Conservation (phyloP, 371 early-diverging fungal species). For the Lichtheimia ramosa region DNA sequence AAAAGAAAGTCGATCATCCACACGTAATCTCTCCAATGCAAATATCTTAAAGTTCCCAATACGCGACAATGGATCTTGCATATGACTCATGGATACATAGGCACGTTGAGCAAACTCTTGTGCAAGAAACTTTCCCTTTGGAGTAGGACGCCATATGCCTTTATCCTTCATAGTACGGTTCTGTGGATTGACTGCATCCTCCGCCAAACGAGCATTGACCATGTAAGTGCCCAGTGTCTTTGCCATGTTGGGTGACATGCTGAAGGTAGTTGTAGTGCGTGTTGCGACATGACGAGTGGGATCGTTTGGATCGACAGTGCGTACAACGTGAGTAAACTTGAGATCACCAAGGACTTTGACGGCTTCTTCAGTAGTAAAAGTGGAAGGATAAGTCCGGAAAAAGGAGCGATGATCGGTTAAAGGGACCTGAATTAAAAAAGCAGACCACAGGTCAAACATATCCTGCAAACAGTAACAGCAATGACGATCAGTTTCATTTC, state of each 20-base stretch:
- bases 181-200: slow-evolving; percentile 48
- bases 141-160: slow-evolving; percentile 49
- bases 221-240: slow-evolving; percentile 56
- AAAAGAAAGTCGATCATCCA: slow-evolving; percentile 41
- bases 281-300: slow-evolving; percentile 50
- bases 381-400: slow-evolving; percentile 53
- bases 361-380: slow-evolving; percentile 62
- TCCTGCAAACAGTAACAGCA: slow-evolving; percentile 23
- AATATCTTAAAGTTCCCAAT: slow-evolving; percentile 32
- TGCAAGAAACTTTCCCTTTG: slow-evolving; percentile 54
- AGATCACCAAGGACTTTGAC: slow-evolving; percentile 45
- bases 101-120: slow-evolving; percentile 44
- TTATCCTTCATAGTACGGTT: slow-evolving; percentile 53
- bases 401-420: slow-evolving; percentile 44
- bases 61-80: slow-evolving; percentile 19
- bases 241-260: slow-evolving; percentile 54
- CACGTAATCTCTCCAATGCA: slow-evolving; percentile 32
- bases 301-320: slow-evolving; percentile 49
- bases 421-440: slow-evolving; percentile 38
- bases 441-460: slow-evolving; percentile 45
- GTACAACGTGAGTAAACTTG: slow-evolving; percentile 56
- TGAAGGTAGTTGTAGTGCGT: slow-evolving; percentile 52
- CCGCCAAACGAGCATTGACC: slow-evolving; percentile 54
- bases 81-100: slow-evolving; percentile 32
- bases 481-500: not conserved